Base-by-base conservation (phyloP, 1,284 basidiomycete genomes). In the Irpex sp. region DNA sequence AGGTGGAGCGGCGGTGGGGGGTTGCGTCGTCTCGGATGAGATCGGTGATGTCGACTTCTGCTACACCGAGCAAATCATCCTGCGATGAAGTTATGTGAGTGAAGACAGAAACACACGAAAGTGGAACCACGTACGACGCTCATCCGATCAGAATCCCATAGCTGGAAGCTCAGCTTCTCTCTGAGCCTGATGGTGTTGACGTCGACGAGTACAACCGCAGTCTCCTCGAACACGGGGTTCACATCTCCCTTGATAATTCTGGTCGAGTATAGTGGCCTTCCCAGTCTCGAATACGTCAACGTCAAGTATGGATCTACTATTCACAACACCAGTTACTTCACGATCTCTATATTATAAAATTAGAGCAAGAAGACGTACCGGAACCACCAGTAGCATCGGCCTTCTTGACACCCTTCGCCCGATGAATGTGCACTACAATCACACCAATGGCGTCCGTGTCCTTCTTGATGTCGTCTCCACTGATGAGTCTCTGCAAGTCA, bases 221-320 rank as follows among this genome's bases (percentile, higher is more conserved):
- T 90, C 77, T 95, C 93, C 70, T 93, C 90, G 79, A 84, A 94
- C 3, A 90, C 83, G 2, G 90, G 90, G 67, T 88, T 83, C 19
- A 83, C 75, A 65, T 89, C 87, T 15, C 79, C 78, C 51, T 83
- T 77, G 68, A 92, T 87, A 71, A 92, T 88, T 55, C 91, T 80
- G 2, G 88, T 91, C 33, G 87, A 88, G 80, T 89, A 92, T 2
- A 92, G 71, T 0, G 88, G 83, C 70, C 88, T 89, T 5, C 86
- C 88, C 73, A 75, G 68, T 5, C 69, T 68, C 6, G 75, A 76
- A 63, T 69, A 76, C 3, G 74, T 74, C 53, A 77, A 66, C 15
- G 75, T 76, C n/a, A 76, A 68, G 63, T 77, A 77, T 1, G 76
- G 75, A 61, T 77, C 76, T 76, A 71, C 71, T 72, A 61, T 50